These are phyloP conservation scores for Pyricularia sp. DNA, from an alignment of 2,329 filamentous ascomycete species.

Conservation along the genomic window DNA sequence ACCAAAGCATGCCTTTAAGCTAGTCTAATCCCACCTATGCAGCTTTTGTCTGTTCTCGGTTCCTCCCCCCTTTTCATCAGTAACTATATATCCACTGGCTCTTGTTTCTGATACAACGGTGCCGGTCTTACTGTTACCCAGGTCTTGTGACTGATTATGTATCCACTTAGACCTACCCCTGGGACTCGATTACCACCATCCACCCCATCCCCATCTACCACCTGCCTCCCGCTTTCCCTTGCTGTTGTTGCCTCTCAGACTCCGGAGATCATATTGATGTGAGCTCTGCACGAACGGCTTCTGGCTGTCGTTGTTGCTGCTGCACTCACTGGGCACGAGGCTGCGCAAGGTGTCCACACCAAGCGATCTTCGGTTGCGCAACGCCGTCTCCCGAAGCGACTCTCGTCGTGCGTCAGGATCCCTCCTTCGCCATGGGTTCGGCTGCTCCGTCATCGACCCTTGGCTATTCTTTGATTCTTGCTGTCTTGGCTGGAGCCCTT, in stretches of 20 bases:
- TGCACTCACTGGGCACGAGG: constrained; percentile 8
- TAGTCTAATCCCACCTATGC: neutral
- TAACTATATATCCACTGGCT: neutral
- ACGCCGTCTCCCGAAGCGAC: constrained; percentile 6
- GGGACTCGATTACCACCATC: constrained; percentile 11
- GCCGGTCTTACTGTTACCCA: neutral
- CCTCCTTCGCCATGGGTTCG: neutral
- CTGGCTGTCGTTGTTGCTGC: neutral
- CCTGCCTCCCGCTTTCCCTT: constrained; percentile 1
- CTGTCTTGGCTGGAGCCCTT: constrained; percentile 3
- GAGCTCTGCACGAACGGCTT: neutral
- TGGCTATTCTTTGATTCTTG: neutral
- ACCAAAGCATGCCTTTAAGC: neutral
- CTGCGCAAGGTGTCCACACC: constrained; percentile 12
- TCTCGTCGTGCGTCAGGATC: constrained; percentile 8
- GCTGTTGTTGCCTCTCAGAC: neutral
- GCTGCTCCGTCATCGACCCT: neutral
- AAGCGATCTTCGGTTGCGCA: constrained; percentile 8
- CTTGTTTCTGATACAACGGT: neutral
- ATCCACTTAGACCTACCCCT: neutral
- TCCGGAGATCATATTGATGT: neutral
- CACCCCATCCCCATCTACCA: constrained; percentile 14
- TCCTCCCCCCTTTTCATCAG: neutral
- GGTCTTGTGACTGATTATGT: neutral
- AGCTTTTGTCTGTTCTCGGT: neutral